Percentiles rank a stretch among this genome's conserved stretches.
Evolutionary conservation across 768 basidiomycete genomes (phyloP).

Genomic region (Lepiota brunneoincarnata): DNA sequence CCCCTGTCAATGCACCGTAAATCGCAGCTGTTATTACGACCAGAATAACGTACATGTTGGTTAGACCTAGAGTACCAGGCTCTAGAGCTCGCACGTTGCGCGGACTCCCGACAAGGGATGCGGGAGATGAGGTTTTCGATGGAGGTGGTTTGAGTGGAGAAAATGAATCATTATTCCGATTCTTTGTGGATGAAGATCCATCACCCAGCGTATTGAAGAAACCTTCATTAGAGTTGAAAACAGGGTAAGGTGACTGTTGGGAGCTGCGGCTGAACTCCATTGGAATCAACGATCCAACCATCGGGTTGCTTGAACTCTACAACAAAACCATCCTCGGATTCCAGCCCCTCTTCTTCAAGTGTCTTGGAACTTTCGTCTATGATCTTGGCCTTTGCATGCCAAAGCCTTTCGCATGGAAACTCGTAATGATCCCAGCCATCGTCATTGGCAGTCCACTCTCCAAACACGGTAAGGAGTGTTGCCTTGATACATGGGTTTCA

Average conservation of each 20-base stretch:
- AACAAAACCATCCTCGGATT: constrained; percentile 66
- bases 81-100: constrained; percentile 40
- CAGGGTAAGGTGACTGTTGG: constrained; percentile 29
- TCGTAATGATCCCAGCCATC: constrained; percentile 33
- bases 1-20: constrained; percentile 46
- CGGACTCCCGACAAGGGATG: constrained; percentile 22
- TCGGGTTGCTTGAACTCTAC: constrained; percentile 69
- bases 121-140: constrained; percentile 28
- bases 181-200: constrained; percentile 15
- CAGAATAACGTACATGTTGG: constrained; percentile 70
- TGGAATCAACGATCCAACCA: constrained; percentile 53
- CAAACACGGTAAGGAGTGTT: constrained; percentile 57
- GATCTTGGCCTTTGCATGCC: constrained; percentile 33
- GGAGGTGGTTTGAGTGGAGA: constrained; percentile 14
- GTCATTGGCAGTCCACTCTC: constrained; percentile 46
- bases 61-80: constrained; percentile 82
- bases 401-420: constrained; percentile 30
- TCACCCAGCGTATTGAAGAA: constrained; percentile 51
- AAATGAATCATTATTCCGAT: constrained; percentile 20
- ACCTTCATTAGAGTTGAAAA: constrained; percentile 52
- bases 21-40: constrained; percentile 9
- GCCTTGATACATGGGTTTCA: constrained; percentile 28
- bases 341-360: constrained; percentile 56
- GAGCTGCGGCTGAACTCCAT: constrained; percentile 16
- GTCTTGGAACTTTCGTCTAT: constrained; percentile 45